Percentiles rank a stretch among this genome's conserved stretches.
Evolutionary conservation across 2,329 filamentous ascomycete genomes (phyloP).

Genomic region (Aspergillus amoenus): DNA sequence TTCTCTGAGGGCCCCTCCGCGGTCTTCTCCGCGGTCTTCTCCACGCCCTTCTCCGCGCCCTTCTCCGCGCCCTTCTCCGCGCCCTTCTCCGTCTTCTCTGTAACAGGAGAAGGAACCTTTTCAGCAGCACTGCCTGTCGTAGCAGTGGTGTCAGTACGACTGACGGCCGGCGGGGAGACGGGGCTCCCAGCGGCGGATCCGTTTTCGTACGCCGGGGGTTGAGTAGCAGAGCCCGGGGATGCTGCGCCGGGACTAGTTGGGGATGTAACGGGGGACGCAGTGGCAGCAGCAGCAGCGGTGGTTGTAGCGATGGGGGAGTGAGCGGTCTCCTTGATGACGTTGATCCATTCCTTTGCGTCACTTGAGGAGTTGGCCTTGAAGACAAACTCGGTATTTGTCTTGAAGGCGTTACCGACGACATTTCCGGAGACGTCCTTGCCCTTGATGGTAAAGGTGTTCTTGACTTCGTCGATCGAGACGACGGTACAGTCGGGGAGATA

Average conservation of each 20-base stretch:
- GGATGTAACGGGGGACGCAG: constrained; percentile 11
- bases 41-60: background rate
- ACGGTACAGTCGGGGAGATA: constrained; percentile 89
- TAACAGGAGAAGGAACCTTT: constrained; percentile 1
- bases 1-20: background rate
- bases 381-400: constrained; percentile 72
- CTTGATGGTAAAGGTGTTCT: constrained; percentile 94
- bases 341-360: constrained; percentile 84
- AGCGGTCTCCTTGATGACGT: constrained; percentile 57
- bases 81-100: constrained; percentile 8
- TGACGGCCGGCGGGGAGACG: constrained; percentile 7
- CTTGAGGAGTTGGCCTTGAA: constrained; percentile 84
- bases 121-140: constrained; percentile 5
- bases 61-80: no score
- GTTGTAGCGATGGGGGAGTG: constrained; percentile 16
- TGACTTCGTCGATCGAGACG: constrained; percentile 69
- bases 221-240: constrained; percentile 5
- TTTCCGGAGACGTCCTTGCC: constrained; percentile 84
- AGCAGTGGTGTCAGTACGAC: constrained; percentile 10
- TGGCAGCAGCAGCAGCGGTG: constrained; percentile 13
- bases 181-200: constrained; percentile 15
- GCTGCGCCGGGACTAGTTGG: constrained; percentile 1
- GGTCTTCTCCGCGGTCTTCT: background rate
- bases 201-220: constrained; percentile 31
- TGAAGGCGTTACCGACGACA: constrained; percentile 76